phyloP scores from a whole-genome alignment of 257 asterid species.

The Rauvolfia tetraphylla region DNA sequence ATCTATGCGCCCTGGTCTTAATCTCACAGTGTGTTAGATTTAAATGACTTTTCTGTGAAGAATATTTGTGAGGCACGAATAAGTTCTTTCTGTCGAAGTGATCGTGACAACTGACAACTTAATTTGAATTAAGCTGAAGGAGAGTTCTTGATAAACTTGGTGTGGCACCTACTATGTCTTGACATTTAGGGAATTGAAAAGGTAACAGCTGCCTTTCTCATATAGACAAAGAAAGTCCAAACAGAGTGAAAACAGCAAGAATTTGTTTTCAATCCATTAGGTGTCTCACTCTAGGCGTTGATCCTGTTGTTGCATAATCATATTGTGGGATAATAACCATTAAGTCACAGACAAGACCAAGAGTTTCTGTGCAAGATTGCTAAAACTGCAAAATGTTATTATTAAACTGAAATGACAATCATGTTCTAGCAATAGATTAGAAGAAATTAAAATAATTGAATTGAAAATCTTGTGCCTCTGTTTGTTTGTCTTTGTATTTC shows the following conservation, averaged over 20 bases:
- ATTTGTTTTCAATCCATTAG: not conserved
- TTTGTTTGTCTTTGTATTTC: not conserved
- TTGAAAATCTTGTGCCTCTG: not conserved
- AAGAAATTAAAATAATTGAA: not conserved
- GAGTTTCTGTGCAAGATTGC: not conserved
- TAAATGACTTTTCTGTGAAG: not conserved
- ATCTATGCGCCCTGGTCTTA: not conserved
- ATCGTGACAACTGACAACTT: constrained; percentile 3
- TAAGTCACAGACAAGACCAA: not conserved
- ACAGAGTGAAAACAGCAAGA: not conserved
- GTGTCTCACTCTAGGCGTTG: not conserved
- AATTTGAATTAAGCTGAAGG: not conserved
- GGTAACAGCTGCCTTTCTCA: not conserved
- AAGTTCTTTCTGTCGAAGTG: not conserved
- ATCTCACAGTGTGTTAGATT: not conserved
- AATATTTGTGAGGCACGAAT: not conserved
- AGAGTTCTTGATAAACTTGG: not conserved
- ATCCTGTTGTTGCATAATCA: not conserved
- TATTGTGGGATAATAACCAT: not conserved
- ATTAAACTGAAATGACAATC: not conserved
- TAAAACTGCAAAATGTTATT: not conserved
- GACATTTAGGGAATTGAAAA: not conserved
- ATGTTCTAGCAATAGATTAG: not conserved
- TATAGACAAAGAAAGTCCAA: not conserved
- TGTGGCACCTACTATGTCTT: not conserved